phyloP scores from a whole-genome alignment of 257 asterid genomes.

The Penstemon newberryi region DNA sequence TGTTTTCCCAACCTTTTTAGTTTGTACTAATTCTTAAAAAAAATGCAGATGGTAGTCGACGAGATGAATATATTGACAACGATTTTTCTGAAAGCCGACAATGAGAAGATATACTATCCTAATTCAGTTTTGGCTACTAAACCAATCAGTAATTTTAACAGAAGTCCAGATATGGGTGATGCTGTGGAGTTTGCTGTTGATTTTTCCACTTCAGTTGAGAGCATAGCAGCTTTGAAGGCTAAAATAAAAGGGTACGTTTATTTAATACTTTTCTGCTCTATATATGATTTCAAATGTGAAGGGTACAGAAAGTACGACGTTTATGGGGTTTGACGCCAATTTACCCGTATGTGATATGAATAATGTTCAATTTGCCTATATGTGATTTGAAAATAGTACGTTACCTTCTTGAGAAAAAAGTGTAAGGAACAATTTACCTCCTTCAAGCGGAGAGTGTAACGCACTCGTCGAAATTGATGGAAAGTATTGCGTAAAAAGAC shows the following conservation, averaged over 20 bases:
- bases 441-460: no score
- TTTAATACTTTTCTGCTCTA: background rate
- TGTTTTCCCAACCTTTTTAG: background rate
- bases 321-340: no score
- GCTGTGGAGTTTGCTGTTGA: constrained; percentile 71
- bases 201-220: constrained; percentile 69
- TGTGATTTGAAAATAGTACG: no score
- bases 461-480: no score
- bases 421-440: no score
- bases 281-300: constrained; percentile 2
- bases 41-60: constrained; percentile 64
- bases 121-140: constrained; percentile 56
- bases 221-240: constrained; percentile 58
- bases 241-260: constrained; percentile 56
- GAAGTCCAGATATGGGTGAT: constrained; percentile 81
- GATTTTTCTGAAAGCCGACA: constrained; percentile 57
- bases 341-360: no score
- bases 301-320: no score
- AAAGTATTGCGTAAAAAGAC: no score
- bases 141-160: constrained; percentile 59
- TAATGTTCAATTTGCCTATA: no score
- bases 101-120: constrained; percentile 64
- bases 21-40: background rate
- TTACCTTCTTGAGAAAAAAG: no score
- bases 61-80: constrained; percentile 79